Conservation (phyloP, 1,284 basidiomycete genomes). For the Pyrrhoderma noxium region DNA sequence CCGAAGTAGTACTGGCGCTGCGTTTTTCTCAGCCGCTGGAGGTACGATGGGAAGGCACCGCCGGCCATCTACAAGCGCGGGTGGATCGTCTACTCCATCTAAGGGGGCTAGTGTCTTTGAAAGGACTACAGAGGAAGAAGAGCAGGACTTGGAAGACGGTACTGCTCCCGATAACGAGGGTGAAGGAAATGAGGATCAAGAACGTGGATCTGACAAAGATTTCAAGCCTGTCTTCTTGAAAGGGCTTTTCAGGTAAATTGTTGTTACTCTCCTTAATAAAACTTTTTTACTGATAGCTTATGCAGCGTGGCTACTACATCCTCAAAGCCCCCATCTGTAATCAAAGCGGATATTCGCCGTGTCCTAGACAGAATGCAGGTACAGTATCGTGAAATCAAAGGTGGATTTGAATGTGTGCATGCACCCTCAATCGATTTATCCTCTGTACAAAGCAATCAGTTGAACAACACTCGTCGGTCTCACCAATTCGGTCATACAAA, state of each 20-base stretch:
- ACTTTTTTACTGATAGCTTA: background rate
- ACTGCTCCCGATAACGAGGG: conserved; percentile 38
- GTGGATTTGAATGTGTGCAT: conserved; percentile 95
- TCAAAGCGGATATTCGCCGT: conserved; percentile 79
- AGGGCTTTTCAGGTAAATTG: conserved; percentile 73
- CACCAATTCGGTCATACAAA: conserved; percentile 22
- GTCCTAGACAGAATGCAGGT: conserved; percentile 93
- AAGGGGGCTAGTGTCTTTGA: conserved; percentile 38
- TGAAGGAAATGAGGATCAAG: conserved; percentile 25
- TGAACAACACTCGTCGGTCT: conserved; percentile 22
- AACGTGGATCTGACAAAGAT: conserved; percentile 42
- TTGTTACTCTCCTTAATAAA: conserved; percentile 1
- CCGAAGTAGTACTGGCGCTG: conserved; percentile 66
- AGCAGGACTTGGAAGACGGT: conserved; percentile 27
- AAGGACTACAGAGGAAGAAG: conserved; percentile 42
- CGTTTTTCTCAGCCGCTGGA: conserved; percentile 42
- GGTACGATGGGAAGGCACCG: conserved; percentile 59
- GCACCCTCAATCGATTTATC: conserved; percentile 87
- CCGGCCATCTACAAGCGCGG: conserved; percentile 53
- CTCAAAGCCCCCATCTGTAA: conserved; percentile 75
- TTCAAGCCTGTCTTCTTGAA: conserved; percentile 87
- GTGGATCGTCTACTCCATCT: conserved; percentile 30
- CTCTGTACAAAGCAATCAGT: conserved; percentile 43
- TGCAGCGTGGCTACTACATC: conserved; percentile 88
- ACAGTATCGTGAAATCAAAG: conserved; percentile 84